Evolutionary conservation across 2,329 filamentous ascomycete species (phyloP).

Genomic region (Aspergillus hiratsukae): DNA sequence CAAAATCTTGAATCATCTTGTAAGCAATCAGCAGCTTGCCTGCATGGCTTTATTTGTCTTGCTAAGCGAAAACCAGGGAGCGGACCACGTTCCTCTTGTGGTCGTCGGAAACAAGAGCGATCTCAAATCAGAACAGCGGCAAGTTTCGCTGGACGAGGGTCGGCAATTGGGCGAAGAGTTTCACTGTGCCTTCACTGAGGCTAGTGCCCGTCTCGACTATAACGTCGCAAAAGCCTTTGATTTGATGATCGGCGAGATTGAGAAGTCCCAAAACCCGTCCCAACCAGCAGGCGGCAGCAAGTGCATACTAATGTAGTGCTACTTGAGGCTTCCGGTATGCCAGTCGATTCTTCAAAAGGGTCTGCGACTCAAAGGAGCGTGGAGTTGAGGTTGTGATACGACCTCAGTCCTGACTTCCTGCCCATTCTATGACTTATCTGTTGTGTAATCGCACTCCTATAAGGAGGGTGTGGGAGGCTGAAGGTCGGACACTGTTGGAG

Average conservation of each 20-base stretch:
- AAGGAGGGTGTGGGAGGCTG: not conserved
- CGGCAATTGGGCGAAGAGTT: constrained; percentile 80
- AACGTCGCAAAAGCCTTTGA: constrained; percentile 93
- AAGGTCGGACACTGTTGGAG: no score
- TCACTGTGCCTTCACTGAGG: constrained; percentile 90
- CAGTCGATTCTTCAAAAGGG: not conserved
- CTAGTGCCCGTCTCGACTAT: constrained; percentile 88
- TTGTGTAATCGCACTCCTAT: not conserved
- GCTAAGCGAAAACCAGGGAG: constrained; percentile 56
- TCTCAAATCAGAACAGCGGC: constrained; percentile 84
- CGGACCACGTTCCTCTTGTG: constrained; percentile 86
- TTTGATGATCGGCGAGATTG: constrained; percentile 88
- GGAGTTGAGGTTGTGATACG: not conserved
- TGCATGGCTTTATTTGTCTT: not conserved
- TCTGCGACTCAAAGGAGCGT: not conserved
- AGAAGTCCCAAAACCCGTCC: constrained; percentile 86
- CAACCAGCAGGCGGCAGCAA: constrained; percentile 77
- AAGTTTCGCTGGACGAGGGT: constrained; percentile 81
- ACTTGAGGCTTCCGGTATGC: not conserved
- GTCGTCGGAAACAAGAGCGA: constrained; percentile 98
- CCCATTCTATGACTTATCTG: not conserved
- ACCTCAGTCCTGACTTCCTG: not conserved
- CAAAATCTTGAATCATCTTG: constrained; percentile 94
- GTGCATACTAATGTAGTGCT: constrained; percentile 75
- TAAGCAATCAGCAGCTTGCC: constrained; percentile 41